Conservation (phyloP, 352 stramenopile genomes). For the Globisporangium heterothallicum region DNA sequence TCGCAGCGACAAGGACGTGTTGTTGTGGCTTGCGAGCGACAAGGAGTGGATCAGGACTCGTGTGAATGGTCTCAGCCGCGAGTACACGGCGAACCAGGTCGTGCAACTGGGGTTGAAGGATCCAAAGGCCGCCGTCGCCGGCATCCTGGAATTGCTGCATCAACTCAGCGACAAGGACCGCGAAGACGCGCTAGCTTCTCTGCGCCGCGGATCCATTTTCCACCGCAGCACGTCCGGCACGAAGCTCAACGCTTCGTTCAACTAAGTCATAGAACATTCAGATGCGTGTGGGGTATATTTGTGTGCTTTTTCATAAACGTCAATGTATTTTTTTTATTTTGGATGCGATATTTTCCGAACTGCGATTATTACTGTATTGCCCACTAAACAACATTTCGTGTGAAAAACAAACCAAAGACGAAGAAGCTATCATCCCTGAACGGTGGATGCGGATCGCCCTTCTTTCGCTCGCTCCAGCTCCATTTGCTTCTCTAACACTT, state of each 20-base stretch:
- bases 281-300: slow-evolving; percentile 1
- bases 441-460: slow-evolving; percentile 4
- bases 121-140: slow-evolving; percentile 78
- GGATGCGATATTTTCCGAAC: not conserved
- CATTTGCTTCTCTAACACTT: slow-evolving; percentile 31
- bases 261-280: slow-evolving; percentile 8
- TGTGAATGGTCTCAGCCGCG: slow-evolving; percentile 45
- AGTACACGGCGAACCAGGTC: slow-evolving; percentile 72
- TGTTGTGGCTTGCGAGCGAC: slow-evolving; percentile 74
- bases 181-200: slow-evolving; percentile 69
- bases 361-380: no score
- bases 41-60: slow-evolving; percentile 71
- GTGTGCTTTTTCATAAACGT: slow-evolving; percentile 1
- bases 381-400: not conserved
- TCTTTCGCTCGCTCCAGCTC: slow-evolving; percentile 13
- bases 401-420: not conserved
- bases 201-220: slow-evolving; percentile 86
- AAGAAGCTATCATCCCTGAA: not conserved
- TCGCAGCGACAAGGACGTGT: slow-evolving; percentile 69
- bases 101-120: slow-evolving; percentile 71
- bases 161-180: slow-evolving; percentile 81
- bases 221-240: slow-evolving; percentile 54
- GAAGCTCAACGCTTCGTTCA: slow-evolving; percentile 29
- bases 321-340: slow-evolving; percentile 7
- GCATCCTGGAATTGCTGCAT: slow-evolving; percentile 80